Evolutionary conservation across 2,329 filamentous ascomycete genomes (phyloP), one percentile per base, ranked within the genome.

Genomic region (Aphanocladium album): DNA sequence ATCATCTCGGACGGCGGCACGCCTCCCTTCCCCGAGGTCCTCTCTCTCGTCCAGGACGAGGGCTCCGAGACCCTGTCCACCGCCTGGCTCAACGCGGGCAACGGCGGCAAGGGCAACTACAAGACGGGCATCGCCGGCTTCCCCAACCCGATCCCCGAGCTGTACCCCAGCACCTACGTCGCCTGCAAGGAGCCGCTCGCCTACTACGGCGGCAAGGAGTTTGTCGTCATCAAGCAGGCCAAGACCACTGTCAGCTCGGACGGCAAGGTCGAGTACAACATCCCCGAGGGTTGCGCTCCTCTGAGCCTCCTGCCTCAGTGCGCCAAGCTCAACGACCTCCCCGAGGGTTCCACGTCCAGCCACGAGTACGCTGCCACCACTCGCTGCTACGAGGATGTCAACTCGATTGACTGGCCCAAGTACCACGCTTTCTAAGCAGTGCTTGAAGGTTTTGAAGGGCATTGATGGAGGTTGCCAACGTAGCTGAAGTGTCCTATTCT

Each of bases 101-200:
- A 62, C 2, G 76, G 77, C 21, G 74, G 72, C 1, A 60, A 68
- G 2, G 73, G 74, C 37, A 67, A 77, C 41, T 46, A 56, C 19
- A 41, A 16, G 41, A 47, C 41, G 5, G 69, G 72, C 33, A 63
- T 78, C 25, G 66, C 67, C 21, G 57, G 68, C 5, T 71, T 73
- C 60, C 74, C 74, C 2, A 72, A 73, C 63, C 71, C 72, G 0
- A 74, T 74, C 61, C 64, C 69, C 23, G 67, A 68, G 50, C 64
- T 77, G 21, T 33, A 46, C 3, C 70, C 68, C 4, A 69, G 73
- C 8, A 73, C 70, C 0, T 81, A 72, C 60, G 67, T 77, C 14
- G 79, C 76, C 14, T 83, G 81, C 66, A 71, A 75, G 51, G 73
- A 74, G 43, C 68, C 63, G 3, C 63, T 80, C 3, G 64, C 71